phyloP scores from a whole-genome alignment of 495 filamentous ascomycete genomes.

The Trichocladium antarcticum region DNA sequence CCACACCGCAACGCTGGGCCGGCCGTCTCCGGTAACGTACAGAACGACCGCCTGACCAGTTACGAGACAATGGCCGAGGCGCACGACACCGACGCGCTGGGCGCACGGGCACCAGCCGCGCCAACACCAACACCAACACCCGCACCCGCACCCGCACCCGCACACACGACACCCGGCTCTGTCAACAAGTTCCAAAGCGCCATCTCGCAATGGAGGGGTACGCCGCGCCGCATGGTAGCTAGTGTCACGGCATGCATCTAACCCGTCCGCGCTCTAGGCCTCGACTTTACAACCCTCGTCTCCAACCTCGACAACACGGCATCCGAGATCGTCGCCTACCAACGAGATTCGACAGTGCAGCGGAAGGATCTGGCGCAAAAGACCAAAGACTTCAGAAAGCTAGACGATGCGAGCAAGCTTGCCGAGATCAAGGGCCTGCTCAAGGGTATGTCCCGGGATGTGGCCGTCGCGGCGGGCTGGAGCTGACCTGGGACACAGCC shows the following conservation, averaged over 20 bases:
- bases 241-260: neutral
- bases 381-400: constrained; percentile 94
- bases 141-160: no score
- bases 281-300: constrained; percentile 77
- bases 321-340: constrained; percentile 82
- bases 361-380: constrained; percentile 96
- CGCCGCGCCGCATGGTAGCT: constrained; percentile 1
- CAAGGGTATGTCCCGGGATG: constrained; percentile 42
- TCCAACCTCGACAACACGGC: constrained; percentile 83
- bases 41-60: neutral
- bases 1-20: constrained; percentile 7
- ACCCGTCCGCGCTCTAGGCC: constrained; percentile 42
- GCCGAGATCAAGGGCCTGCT: constrained; percentile 78
- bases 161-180: constrained; percentile 20
- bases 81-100: constrained; percentile 16
- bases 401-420: constrained; percentile 83
- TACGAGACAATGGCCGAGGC: constrained; percentile 23
- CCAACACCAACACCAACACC: constrained; percentile 4
- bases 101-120: constrained; percentile 5
- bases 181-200: constrained; percentile 91
- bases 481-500: constrained; percentile 39
- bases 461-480: neutral
- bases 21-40: constrained; percentile 1
- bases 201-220: constrained; percentile 95
- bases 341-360: constrained; percentile 84